phyloP scores from a whole-genome alignment of 176 grass and related monocot species.

The bread wheat (Triticum aestivum) region IWGSC_CS_RefSeq_v2.1 NC_057814.1:59940045-59940544 shows the following conservation, averaged over 20 bases:
- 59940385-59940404: not conserved
- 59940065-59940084: not conserved
- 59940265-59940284: not conserved
- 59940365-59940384: not conserved
- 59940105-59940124: no score
- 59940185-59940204: no score
- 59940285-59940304: not conserved
- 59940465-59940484: not conserved
- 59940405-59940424: not conserved
- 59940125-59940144: no score
- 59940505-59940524: not conserved
- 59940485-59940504: not conserved
- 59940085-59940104: no score
- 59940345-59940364: not conserved
- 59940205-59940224: not conserved
- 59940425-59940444: not conserved
- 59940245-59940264: not conserved
- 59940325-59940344: not conserved
- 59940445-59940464: not conserved
- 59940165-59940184: no score
- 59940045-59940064: slow-evolving; percentile 2
- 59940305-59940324: not conserved
- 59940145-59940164: no score
- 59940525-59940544: not conserved
- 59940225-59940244: not conserved